These are phyloP conservation scores for Dentipellis fragilis DNA, from an alignment of 768 basidiomycete species.

Conservation along the genomic window DNA sequence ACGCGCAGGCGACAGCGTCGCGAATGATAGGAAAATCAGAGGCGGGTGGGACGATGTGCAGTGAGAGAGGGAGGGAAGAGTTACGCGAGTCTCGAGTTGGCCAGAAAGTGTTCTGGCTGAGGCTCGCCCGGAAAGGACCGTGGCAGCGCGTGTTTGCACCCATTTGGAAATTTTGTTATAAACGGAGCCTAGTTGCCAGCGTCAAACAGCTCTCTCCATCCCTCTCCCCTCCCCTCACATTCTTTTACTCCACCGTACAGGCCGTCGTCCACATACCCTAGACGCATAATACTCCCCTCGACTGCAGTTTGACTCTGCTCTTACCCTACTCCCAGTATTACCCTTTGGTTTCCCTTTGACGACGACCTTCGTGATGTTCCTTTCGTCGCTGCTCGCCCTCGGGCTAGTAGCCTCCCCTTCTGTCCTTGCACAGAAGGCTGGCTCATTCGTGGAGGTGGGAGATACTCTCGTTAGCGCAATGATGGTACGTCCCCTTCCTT, in stretches of 20 bases:
- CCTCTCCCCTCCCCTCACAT: not conserved
- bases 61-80: not conserved
- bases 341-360: not conserved
- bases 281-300: not conserved
- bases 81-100: not conserved
- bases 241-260: not conserved
- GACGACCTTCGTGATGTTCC: constrained; percentile 17
- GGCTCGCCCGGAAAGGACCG: not conserved
- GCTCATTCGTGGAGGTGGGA: constrained; percentile 23
- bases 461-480: constrained; percentile 39
- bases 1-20: not conserved
- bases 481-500: constrained; percentile 32
- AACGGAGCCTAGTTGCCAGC: not conserved
- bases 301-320: not conserved
- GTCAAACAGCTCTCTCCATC: not conserved
- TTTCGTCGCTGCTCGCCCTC: constrained; percentile 32
- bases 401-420: constrained; percentile 29
- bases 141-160: not conserved
- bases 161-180: not conserved
- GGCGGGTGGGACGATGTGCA: not conserved
- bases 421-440: constrained; percentile 14
- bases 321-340: not conserved
- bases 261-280: not conserved
- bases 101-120: not conserved
- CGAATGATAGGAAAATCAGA: not conserved